A percentile compares a stretch with the other conserved stretches of the same genome.
phyloP scores from a whole-genome alignment of 805 yeast species.

The Saturnispora sanitii region DNA sequence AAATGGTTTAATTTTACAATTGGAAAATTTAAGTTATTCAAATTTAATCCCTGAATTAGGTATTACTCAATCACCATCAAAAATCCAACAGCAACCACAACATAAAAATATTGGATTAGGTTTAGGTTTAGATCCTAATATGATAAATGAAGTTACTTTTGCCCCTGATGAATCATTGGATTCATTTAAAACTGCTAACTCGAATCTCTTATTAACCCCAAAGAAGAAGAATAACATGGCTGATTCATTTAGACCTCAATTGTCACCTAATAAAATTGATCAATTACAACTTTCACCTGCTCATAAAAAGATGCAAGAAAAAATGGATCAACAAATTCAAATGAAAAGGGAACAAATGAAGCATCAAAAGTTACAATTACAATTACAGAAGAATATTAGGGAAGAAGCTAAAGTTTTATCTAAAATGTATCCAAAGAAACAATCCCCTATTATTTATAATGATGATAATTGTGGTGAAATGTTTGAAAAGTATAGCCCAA shows the following conservation, averaged over 20 bases:
- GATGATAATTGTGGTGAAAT: neutral
- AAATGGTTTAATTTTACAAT: slow-evolving; percentile 14
- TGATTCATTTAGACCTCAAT: slow-evolving; percentile 2
- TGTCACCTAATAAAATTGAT: slow-evolving; percentile 1
- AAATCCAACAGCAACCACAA: no score
- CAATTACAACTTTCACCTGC: slow-evolving; percentile 10
- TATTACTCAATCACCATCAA: slow-evolving; percentile 18
- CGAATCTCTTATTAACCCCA: slow-evolving; percentile 3
- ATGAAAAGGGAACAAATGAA: slow-evolving; percentile 8
- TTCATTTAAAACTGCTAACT: slow-evolving; percentile 9
- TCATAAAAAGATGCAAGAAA: slow-evolving; percentile 12
- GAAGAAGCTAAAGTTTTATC: slow-evolving; percentile 10
- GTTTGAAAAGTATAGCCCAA: neutral
- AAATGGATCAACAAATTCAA: slow-evolving; percentile 11
- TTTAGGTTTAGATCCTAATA: slow-evolving; percentile 8
- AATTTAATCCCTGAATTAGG: slow-evolving; percentile 23
- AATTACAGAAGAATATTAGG: slow-evolving; percentile 8
- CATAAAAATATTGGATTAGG: no score
- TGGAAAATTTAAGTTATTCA: slow-evolving; percentile 15
- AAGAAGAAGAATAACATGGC: slow-evolving; percentile 5
- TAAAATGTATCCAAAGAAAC: slow-evolving; percentile 8
- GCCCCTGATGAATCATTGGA: slow-evolving; percentile 1
- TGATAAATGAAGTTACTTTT: neutral
- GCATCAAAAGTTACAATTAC: slow-evolving; percentile 11
- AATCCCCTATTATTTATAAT: neutral